Conservation (phyloP, 2,329 filamentous ascomycete species). For the Graphiopsis chlorocephala region DNA sequence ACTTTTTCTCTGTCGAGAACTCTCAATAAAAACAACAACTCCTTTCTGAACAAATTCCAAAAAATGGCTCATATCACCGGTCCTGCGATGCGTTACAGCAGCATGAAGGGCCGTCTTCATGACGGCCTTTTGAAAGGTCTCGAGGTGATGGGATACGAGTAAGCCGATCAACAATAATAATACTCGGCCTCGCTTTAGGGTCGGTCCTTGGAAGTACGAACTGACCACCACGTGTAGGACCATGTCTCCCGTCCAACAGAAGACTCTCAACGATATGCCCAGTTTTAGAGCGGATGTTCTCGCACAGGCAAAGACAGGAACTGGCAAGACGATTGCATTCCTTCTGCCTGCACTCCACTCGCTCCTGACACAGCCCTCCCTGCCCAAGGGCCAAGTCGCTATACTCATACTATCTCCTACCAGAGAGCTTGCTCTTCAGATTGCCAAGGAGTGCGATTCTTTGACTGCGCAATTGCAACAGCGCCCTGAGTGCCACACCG, state of each 20-base stretch:
- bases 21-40: neutral
- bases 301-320: slow-evolving; percentile 76
- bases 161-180: slow-evolving; percentile 4
- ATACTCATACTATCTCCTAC: slow-evolving; percentile 85
- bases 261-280: slow-evolving; percentile 52
- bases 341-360: slow-evolving; percentile 84
- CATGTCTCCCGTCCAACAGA: slow-evolving; percentile 56
- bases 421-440: slow-evolving; percentile 61
- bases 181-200: neutral
- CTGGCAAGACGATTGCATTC: slow-evolving; percentile 92
- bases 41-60: neutral
- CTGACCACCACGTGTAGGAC: slow-evolving; percentile 25
- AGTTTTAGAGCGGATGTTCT: slow-evolving; percentile 51
- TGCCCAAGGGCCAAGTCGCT: slow-evolving; percentile 73
- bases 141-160: slow-evolving; percentile 23
- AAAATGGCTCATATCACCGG: neutral
- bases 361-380: slow-evolving; percentile 73
- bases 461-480: slow-evolving; percentile 75
- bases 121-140: slow-evolving; percentile 23
- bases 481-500: slow-evolving; percentile 72
- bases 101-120: slow-evolving; percentile 26
- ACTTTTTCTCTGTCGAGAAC: slow-evolving; percentile 1
- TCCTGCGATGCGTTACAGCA: slow-evolving; percentile 13
- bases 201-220: too few relatives aligned
- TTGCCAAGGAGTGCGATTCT: slow-evolving; percentile 73